Evolutionary conservation across 495 filamentous ascomycete species (phyloP).

Genomic region (Aspergillus sclerotioniger): DNA sequence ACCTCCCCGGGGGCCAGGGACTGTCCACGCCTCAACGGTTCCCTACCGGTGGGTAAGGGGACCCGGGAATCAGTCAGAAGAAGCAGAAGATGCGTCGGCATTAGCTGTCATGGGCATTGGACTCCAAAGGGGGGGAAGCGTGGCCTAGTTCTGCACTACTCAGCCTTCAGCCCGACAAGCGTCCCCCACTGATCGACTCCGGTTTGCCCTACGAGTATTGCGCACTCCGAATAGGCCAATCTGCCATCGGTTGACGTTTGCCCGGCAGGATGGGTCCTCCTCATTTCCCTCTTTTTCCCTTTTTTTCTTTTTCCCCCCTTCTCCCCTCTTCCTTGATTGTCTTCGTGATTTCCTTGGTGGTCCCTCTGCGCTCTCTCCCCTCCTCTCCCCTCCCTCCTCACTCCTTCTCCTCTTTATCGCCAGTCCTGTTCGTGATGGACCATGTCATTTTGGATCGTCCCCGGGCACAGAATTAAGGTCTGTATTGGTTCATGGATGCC

Average conservation of each 20-base stretch:
- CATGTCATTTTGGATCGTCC: neutral
- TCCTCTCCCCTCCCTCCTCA: neutral
- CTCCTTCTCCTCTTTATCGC: neutral
- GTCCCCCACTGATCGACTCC: slow-evolving; percentile 20
- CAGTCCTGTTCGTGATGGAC: neutral
- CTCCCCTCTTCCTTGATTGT: neutral
- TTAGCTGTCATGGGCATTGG: too few relatives aligned
- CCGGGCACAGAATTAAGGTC: neutral
- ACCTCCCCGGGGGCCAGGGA: too few relatives aligned
- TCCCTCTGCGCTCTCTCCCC: neutral
- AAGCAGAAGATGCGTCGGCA: too few relatives aligned
- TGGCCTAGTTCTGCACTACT: neutral
- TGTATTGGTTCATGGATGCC: neutral
- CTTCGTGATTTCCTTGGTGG: neutral
- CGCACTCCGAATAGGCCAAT: slow-evolving; percentile 2
- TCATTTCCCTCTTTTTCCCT: neutral
- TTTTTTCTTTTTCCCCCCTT: neutral
- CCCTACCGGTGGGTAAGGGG: too few relatives aligned
- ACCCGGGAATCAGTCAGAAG: too few relatives aligned
- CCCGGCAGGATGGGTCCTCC: slow-evolving; percentile 8
- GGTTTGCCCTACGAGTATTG: slow-evolving; percentile 12
- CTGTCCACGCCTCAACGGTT: too few relatives aligned
- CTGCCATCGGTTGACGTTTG: slow-evolving; percentile 11
- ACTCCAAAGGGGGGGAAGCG: too few relatives aligned
- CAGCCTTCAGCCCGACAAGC: slow-evolving; percentile 12